Percentiles rank a stretch among this genome's conserved stretches.
Evolutionary conservation across 1,284 basidiomycete genomes (phyloP).

Genomic region (Athelia psychrophila): DNA sequence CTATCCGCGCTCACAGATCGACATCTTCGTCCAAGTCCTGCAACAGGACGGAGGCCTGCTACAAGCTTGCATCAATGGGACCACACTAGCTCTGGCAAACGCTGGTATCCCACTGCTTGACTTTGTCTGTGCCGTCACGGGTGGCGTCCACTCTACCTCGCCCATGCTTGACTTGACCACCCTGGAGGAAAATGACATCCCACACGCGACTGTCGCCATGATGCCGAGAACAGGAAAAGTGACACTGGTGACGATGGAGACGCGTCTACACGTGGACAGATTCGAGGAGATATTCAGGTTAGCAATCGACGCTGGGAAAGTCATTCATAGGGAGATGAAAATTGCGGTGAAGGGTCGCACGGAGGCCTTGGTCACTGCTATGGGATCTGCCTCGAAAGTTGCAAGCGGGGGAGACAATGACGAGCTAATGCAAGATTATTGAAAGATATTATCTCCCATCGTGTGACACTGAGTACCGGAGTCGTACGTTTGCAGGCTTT

Average conservation of each 20-base stretch:
- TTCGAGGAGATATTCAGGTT: slow-evolving; percentile 88
- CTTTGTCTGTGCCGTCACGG: slow-evolving; percentile 85
- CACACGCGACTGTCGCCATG: slow-evolving; percentile 84
- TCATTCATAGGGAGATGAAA: slow-evolving; percentile 87
- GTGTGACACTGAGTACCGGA: background rate
- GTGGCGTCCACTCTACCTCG: slow-evolving; percentile 75
- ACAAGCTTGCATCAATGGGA: slow-evolving; percentile 93
- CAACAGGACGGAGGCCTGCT: slow-evolving; percentile 93
- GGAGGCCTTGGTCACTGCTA: slow-evolving; percentile 50
- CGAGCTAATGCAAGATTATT: slow-evolving; percentile 8
- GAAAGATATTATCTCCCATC: background rate
- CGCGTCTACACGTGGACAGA: slow-evolving; percentile 88
- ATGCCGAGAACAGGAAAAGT: slow-evolving; percentile 84
- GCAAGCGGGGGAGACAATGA: slow-evolving; percentile 20
- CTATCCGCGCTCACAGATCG: slow-evolving; percentile 93
- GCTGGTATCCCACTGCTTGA: slow-evolving; percentile 91
- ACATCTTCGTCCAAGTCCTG: slow-evolving; percentile 90
- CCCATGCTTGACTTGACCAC: slow-evolving; percentile 85
- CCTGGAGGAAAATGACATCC: slow-evolving; percentile 89
- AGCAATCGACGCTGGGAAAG: slow-evolving; percentile 74
- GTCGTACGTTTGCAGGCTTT: background rate
- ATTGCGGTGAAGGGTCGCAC: slow-evolving; percentile 68
- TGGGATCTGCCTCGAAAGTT: slow-evolving; percentile 30
- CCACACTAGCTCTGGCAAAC: slow-evolving; percentile 86
- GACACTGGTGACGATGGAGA: slow-evolving; percentile 91